Percentiles rank a stretch among this genome's conserved stretches.
Evolutionary conservation across 352 stramenopile genomes (phyloP).

Genomic region (Vaucheria bursata): DNA sequence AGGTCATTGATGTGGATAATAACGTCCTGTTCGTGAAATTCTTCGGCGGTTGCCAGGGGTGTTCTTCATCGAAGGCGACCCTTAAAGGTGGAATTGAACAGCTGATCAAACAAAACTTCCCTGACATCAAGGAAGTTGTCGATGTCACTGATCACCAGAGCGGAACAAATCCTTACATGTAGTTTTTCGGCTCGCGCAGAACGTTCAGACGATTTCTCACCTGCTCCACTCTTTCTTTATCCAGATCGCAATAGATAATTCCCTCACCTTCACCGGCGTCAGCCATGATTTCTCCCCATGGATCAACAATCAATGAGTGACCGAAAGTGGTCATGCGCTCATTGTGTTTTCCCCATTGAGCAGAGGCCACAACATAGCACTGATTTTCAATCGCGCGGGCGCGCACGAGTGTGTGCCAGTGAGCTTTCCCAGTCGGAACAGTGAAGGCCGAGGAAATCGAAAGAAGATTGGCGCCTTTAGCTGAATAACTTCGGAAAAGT

Average conservation of each 20-base stretch:
- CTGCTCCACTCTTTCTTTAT: neutral
- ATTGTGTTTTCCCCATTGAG: slow-evolving; percentile 53
- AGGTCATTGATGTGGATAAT: neutral
- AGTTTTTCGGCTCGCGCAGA: neutral
- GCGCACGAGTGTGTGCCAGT: slow-evolving; percentile 70
- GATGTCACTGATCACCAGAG: neutral
- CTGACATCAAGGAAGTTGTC: neutral
- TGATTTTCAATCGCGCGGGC: slow-evolving; percentile 72
- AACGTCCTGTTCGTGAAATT: neutral
- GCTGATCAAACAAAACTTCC: neutral
- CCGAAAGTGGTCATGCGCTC: slow-evolving; percentile 31
- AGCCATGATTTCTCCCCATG: slow-evolving; percentile 39
- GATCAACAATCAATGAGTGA: slow-evolving; percentile 42
- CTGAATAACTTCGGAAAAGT: slow-evolving; percentile 58
- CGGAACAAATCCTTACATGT: neutral
- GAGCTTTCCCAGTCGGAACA: slow-evolving; percentile 64
- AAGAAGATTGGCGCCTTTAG: neutral
- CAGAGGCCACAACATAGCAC: slow-evolving; percentile 68
- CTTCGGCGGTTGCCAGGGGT: neutral
- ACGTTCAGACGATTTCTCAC: neutral
- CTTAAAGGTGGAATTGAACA: neutral
- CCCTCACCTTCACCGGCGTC: slow-evolving; percentile 16
- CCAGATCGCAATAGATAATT: neutral
- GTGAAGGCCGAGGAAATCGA: slow-evolving; percentile 59
- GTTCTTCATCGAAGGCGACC: neutral